phyloP scores from a whole-genome alignment of 106 monocot genomes.

The Agapanthus africanus region DNA sequence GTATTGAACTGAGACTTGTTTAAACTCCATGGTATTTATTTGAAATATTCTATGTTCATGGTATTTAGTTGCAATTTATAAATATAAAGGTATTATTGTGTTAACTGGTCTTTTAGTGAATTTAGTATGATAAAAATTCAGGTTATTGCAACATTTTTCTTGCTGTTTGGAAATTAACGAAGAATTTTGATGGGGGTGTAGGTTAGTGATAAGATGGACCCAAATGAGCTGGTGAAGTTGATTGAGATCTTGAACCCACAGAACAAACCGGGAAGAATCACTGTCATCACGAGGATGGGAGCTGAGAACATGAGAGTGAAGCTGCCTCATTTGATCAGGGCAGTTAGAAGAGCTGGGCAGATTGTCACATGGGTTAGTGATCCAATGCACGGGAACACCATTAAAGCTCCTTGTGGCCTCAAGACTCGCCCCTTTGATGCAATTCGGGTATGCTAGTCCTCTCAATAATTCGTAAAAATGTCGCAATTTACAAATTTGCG shows the following conservation, averaged over 20 bases:
- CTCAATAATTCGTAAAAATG: background rate
- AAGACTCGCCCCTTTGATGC: conserved; percentile 81
- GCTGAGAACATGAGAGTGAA: conserved; percentile 88
- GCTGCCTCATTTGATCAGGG: conserved; percentile 77
- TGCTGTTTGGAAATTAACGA: no score
- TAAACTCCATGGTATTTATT: no score
- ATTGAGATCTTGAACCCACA: conserved; percentile 60
- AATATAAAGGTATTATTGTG: no score
- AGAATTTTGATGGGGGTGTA: no score
- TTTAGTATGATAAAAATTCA: no score
- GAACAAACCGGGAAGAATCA: conserved; percentile 69
- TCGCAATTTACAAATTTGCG: background rate
- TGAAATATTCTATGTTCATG: no score
- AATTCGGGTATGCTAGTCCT: conserved; percentile 38
- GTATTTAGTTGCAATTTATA: no score
- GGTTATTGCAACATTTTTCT: no score
- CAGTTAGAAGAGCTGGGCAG: conserved; percentile 59
- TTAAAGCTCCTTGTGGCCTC: conserved; percentile 82
- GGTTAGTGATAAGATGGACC: conserved; percentile 75
- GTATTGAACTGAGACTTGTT: no score
- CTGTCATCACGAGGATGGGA: conserved; percentile 74
- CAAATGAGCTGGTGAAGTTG: conserved; percentile 53
- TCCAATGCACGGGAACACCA: conserved; percentile 93
- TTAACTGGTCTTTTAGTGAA: background rate
- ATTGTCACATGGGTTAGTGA: conserved; percentile 74